Conservation (phyloP, 2,329 filamentous ascomycete genomes). For the Aspergillus sp. region DNA sequence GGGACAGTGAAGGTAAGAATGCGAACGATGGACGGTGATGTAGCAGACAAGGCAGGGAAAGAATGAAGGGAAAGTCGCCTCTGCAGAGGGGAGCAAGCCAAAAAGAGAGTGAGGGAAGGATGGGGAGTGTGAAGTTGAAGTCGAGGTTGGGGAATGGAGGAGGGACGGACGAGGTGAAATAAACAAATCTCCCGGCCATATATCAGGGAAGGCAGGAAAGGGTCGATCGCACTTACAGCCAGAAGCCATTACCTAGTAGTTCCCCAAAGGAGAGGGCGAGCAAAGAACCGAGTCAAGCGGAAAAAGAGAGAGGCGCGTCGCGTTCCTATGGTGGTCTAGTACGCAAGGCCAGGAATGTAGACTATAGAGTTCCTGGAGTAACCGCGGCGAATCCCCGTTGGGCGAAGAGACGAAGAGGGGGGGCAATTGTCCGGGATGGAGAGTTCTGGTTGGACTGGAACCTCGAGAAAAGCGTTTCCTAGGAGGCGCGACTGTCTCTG, state of each 20-base stretch:
- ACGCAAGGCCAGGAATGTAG: conserved; percentile 47
- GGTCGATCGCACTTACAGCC: conserved; percentile 40
- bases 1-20: conserved; percentile 11
- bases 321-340: conserved; percentile 33
- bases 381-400: conserved; percentile 27
- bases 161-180: conserved; percentile 42
- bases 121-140: conserved; percentile 19
- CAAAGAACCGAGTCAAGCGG: conserved; percentile 15
- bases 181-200: conserved; percentile 39
- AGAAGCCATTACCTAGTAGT: conserved; percentile 37
- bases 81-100: conserved; percentile 16
- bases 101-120: conserved; percentile 24
- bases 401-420: neutral
- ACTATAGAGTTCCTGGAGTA: conserved; percentile 40
- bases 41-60: conserved; percentile 16
- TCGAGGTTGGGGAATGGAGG: conserved; percentile 34
- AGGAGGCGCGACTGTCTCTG: conserved; percentile 26
- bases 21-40: conserved; percentile 11
- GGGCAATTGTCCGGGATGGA: neutral
- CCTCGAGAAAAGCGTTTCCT: conserved; percentile 15
- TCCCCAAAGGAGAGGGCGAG: conserved; percentile 25
- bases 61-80: conserved; percentile 25
- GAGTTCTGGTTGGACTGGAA: conserved; percentile 4
- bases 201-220: conserved; percentile 25
- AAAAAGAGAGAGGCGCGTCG: conserved; percentile 35